phyloP scores from a whole-genome alignment of 1,284 basidiomycete genomes.

The Earliella scabrosa region DNA sequence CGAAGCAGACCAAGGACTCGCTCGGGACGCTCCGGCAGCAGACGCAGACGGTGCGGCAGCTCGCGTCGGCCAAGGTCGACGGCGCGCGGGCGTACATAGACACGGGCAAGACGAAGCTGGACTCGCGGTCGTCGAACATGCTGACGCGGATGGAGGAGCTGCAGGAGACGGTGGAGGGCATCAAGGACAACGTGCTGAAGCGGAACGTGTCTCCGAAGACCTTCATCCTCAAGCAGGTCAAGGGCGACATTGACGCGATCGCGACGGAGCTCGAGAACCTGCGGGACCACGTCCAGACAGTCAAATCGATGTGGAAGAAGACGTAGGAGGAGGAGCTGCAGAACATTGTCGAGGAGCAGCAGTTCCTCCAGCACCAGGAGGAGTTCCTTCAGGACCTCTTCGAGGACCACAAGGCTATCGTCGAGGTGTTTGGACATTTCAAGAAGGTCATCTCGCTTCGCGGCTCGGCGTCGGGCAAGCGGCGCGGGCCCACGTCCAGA shows the following conservation, averaged over 20 bases:
- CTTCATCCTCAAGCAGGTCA: constrained; percentile 72
- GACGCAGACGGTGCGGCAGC: constrained; percentile 84
- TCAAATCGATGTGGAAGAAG: constrained; percentile 98
- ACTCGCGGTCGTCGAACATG: constrained; percentile 86
- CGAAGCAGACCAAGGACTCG: constrained; percentile 87
- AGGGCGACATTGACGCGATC: constrained; percentile 74
- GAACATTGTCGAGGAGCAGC: constrained; percentile 97
- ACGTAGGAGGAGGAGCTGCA: constrained; percentile 97
- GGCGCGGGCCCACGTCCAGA: constrained; percentile 51
- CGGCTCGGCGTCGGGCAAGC: constrained; percentile 45
- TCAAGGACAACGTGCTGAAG: constrained; percentile 92
- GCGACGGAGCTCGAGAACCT: constrained; percentile 78
- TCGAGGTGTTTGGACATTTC: constrained; percentile 86
- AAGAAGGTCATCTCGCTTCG: constrained; percentile 87
- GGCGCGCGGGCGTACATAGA: constrained; percentile 91
- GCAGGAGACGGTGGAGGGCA: constrained; percentile 89
- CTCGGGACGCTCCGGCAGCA: constrained; percentile 80
- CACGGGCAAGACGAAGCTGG: constrained; percentile 89
- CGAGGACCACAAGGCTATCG: constrained; percentile 90
- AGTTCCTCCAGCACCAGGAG: constrained; percentile 91
- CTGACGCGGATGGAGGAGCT: constrained; percentile 94
- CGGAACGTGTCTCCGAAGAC: constrained; percentile 89
- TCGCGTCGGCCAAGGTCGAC: constrained; percentile 83
- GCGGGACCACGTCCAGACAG: constrained; percentile 84
- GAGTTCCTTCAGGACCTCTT: constrained; percentile 88